phyloP scores from a whole-genome alignment of 2,329 filamentous ascomycete species.

The Penicillium sp. region DNA sequence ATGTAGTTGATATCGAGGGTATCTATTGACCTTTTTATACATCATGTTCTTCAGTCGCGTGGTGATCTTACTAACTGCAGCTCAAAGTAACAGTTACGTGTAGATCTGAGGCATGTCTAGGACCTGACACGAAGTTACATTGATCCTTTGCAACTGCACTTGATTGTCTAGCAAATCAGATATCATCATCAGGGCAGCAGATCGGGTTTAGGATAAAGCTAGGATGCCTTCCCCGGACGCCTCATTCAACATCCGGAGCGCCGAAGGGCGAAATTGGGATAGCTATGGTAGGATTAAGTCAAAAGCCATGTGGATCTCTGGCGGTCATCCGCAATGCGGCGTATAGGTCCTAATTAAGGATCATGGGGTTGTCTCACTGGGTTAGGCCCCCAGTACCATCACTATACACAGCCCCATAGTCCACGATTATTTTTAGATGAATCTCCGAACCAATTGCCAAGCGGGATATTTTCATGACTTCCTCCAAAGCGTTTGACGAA shows the following conservation, averaged over 20 bases:
- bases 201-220: neutral
- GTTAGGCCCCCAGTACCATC: neutral
- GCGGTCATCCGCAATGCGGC: neutral
- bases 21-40: neutral
- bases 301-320: neutral
- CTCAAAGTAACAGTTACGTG: neutral
- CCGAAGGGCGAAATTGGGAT: neutral
- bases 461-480: neutral
- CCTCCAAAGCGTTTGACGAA: neutral
- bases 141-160: neutral
- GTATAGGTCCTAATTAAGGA: neutral
- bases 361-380: neutral
- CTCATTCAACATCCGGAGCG: neutral
- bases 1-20: neutral
- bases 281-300: no score
- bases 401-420: neutral
- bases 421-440: neutral
- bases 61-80: neutral
- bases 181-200: neutral
- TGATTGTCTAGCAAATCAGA: neutral
- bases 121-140: neutral
- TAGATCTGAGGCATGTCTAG: neutral
- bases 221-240: constrained; percentile 6
- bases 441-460: neutral
- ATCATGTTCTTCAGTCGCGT: neutral